These are phyloP conservation scores for Prunus mume DNA, from an alignment of 306 rosid genomes.

Conservation along the genomic window DNA sequence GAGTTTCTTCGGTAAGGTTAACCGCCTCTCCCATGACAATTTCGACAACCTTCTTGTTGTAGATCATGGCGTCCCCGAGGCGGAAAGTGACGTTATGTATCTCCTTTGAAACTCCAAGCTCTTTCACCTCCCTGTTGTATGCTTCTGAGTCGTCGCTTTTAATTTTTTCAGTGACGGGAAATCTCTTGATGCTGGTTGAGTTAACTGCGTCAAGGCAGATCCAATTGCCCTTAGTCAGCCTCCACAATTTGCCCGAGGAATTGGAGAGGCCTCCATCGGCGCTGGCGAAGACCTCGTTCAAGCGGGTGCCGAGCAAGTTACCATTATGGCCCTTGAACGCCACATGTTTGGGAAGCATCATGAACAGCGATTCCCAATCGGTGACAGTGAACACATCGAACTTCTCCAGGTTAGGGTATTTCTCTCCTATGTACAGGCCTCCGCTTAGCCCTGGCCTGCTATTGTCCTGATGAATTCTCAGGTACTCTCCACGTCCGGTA, in stretches of 20 bases:
- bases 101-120: no score
- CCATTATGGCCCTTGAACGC: constrained; percentile 1
- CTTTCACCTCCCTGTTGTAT: no score
- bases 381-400: neutral
- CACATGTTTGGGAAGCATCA: constrained; percentile 19
- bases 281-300: neutral
- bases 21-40: neutral
- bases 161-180: no score
- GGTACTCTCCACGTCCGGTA: neutral
- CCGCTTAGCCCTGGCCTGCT: accelerated
- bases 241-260: constrained; percentile 1
- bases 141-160: no score
- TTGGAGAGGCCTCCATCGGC: neutral
- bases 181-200: neutral
- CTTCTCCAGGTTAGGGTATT: neutral
- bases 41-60: constrained; percentile 1
- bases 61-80: neutral
- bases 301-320: neutral
- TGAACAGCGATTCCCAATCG: constrained; percentile 7
- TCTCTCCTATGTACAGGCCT: accelerated
- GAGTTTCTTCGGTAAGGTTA: neutral
- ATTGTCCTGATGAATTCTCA: accelerated
- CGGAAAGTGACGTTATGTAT: constrained; percentile 13
- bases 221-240: neutral
- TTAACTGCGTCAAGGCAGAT: neutral